Evolutionary conservation across 768 basidiomycete genomes (phyloP).

Genomic region (Dentipellis fragilis): DNA sequence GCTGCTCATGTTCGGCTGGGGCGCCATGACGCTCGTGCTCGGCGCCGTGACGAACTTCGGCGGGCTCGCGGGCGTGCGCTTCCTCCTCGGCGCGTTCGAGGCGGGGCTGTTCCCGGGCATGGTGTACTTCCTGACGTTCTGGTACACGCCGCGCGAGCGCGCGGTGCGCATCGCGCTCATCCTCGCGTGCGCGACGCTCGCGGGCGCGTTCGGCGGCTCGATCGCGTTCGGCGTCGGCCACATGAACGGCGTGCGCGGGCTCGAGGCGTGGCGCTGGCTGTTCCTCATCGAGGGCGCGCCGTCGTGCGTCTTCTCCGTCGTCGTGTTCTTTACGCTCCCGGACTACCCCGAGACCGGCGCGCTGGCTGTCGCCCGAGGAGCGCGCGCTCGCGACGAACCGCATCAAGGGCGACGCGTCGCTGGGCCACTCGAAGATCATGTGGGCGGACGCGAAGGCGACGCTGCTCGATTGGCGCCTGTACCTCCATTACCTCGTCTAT

Average conservation of each 20-base stretch:
- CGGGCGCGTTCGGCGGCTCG: constrained; percentile 24
- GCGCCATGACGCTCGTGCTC: constrained; percentile 19
- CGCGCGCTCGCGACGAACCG: constrained; percentile 22
- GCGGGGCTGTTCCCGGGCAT: constrained; percentile 26
- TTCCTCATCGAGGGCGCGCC: constrained; percentile 19
- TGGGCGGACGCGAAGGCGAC: constrained; percentile 23
- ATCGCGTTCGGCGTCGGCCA: constrained; percentile 24
- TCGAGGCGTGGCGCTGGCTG: constrained; percentile 22
- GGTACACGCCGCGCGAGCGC: constrained; percentile 12
- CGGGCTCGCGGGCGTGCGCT: constrained; percentile 25
- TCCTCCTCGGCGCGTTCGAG: constrained; percentile 27
- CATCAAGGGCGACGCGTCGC: not conserved
- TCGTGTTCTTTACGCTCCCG: constrained; percentile 23
- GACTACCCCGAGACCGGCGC: constrained; percentile 36
- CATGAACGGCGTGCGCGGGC: constrained; percentile 17
- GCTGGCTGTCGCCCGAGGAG: constrained; percentile 31
- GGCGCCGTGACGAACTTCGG: constrained; percentile 22
- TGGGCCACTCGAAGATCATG: constrained; percentile 12
- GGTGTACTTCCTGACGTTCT: constrained; percentile 25
- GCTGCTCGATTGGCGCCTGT: constrained; percentile 23
- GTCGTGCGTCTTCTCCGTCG: constrained; percentile 23
- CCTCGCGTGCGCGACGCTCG: constrained; percentile 27
- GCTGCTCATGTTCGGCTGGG: constrained; percentile 23
- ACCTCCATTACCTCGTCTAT: constrained; percentile 22
- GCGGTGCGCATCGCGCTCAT: constrained; percentile 18